Conservation (phyloP, 352 stramenopile species). For the Thraustochytrium striatum region DNA sequence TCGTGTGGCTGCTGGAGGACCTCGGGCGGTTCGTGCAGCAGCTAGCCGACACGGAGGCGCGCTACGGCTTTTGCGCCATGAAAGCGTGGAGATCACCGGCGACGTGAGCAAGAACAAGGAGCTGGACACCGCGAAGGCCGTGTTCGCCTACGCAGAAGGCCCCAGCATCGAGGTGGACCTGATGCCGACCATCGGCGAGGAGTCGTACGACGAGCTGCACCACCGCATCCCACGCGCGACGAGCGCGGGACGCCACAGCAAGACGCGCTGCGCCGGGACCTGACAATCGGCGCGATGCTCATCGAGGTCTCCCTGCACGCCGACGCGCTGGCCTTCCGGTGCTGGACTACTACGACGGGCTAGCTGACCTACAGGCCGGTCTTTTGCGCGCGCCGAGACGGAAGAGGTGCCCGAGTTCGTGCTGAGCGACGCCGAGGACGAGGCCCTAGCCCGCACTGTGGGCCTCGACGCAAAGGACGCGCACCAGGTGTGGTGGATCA, state of each 20-base stretch:
- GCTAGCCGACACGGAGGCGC: too few relatives aligned
- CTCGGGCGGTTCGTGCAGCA: too few relatives aligned
- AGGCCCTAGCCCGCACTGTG: neutral
- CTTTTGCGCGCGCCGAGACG: slow-evolving; percentile 3
- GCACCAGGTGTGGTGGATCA: slow-evolving; percentile 25
- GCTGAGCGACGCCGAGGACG: neutral
- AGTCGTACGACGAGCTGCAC: slow-evolving; percentile 19
- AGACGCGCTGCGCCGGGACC: slow-evolving; percentile 34
- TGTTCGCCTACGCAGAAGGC: slow-evolving; percentile 2
- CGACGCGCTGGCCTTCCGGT: neutral
- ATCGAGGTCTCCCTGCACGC: neutral
- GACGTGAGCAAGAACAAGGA: slow-evolving; percentile 42
- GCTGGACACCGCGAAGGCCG: slow-evolving; percentile 32
- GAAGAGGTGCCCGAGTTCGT: neutral
- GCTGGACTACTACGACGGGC: slow-evolving; percentile 29
- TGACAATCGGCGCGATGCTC: slow-evolving; percentile 27
- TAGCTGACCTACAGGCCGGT: neutral
- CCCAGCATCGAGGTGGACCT: slow-evolving; percentile 12
- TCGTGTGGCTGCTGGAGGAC: too few relatives aligned
- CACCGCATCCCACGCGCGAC: slow-evolving; percentile 31
- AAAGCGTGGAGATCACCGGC: slow-evolving; percentile 30
- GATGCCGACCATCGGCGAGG: slow-evolving; percentile 44
- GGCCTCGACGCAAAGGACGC: neutral
- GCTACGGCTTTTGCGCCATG: too few relatives aligned
- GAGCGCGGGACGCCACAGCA: slow-evolving; percentile 16